A percentile compares a stretch with the other conserved stretches of the same genome.
phyloP scores from a whole-genome alignment of 164 flowering plant genomes.

The Piper betle region DNA sequence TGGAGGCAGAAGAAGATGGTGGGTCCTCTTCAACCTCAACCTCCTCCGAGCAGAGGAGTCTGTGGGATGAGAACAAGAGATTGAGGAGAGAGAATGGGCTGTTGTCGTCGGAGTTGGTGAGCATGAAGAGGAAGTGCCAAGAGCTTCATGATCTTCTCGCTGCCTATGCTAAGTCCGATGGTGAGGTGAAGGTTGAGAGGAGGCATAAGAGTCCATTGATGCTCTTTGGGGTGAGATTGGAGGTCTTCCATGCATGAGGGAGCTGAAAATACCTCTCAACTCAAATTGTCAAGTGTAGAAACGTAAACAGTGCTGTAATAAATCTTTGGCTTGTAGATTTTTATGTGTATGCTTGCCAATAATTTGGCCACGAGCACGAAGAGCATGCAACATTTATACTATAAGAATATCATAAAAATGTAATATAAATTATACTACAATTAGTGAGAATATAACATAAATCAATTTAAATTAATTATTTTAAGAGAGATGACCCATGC shows the following conservation, averaged over 20 bases:
- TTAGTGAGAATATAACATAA: too few species aligned
- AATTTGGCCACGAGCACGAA: neutral
- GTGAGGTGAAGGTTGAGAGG: constrained; percentile 8
- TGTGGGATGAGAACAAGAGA: constrained; percentile 50
- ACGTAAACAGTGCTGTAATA: neutral
- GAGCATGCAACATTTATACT: neutral
- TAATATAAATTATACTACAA: too few species aligned
- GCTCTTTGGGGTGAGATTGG: constrained; percentile 68
- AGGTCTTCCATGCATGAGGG: constrained; percentile 27
- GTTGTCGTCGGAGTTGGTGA: constrained; percentile 34
- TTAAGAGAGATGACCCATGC: too few species aligned
- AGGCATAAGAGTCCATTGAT: constrained; percentile 21
- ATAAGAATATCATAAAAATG: neutral
- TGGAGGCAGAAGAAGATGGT: constrained; percentile 34
- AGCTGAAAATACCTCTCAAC: neutral
- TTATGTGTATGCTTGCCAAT: neutral
- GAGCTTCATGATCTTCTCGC: constrained; percentile 50
- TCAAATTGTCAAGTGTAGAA: neutral
- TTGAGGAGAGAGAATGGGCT: constrained; percentile 48
- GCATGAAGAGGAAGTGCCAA: constrained; percentile 49
- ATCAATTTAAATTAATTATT: too few species aligned
- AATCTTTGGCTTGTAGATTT: too few species aligned
- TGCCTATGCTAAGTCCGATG: constrained; percentile 10
- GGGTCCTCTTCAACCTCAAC: constrained; percentile 46
- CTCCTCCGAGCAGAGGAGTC: constrained; percentile 25